Evolutionary conservation across 768 basidiomycete species (phyloP), one percentile per base, ranked within the genome.

Genomic region (Leccinum subgranulosum): DNA sequence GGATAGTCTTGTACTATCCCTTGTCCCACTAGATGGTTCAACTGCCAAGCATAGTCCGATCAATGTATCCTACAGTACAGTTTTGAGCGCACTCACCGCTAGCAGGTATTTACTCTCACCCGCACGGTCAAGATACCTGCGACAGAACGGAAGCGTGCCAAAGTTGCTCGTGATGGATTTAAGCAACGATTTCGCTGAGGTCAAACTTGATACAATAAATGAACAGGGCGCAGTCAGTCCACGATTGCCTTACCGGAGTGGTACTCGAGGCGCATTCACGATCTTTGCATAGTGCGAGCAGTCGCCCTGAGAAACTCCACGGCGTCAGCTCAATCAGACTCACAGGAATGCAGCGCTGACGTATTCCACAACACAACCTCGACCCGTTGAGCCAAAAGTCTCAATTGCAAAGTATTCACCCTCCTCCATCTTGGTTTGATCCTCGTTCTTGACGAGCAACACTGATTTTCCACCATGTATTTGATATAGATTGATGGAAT

Each of bases 351-450:
- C 45, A 14, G 68, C 77, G 65, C 60, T 9, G 64, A 92, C 92
- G 59, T 81, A 81, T 66, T 98, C 96, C 15, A 92, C 80, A 21
- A 97, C 92, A 25, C 84, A 80, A 8, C 95, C 97, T 43, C 88
- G 81, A 15, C 97, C 96, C 0, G 96, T 98, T n/a, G 90, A 92
- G 11, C 97, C 97, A 71, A 99, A 99, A 2, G 97, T 99, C 74
- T 99, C 97, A 55, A 99, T 96, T 9, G 97, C 97, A 71, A 92
- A 99, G 69, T 98, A 98, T 67, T 98, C 97, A 41, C 95, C 97
- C 74, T 99, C 97, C 69, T 98, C 97, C 97, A 99, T 99, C 75
- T 92, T 96, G 14, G 90, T 92, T 59, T 88, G 85, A 69, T 97
- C 94, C 31, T 87, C 83, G 56, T 89, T 93, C 71, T 89, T 92